Base-by-base conservation (phyloP, 768 basidiomycete genomes). In the Jaapia argillacea region DNA sequence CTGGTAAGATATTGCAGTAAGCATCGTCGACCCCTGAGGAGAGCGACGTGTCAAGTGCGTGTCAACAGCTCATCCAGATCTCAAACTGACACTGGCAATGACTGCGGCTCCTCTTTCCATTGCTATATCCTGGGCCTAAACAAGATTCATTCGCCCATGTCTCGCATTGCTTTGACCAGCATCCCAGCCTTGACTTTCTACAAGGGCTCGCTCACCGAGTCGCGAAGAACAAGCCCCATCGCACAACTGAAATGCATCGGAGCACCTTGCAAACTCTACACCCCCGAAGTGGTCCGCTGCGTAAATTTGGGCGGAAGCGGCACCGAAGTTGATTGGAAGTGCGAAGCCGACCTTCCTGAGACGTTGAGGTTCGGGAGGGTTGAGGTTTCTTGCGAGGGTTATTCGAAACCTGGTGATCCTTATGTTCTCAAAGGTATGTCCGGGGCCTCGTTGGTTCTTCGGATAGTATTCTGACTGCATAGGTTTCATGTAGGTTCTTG, bases 251-350 rank as follows among this genome's bases (percentile, higher is more conserved):
- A 69, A 22, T 97, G 93, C 62, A 55, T 77, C 24, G 93, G 93
- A 39, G 77, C 79, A 50, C 62, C 87, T 21, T 97, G 93, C 60
- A 68, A 66, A 28, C 55, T 75, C 20, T 94, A 79, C 61, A 74
- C 79, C 46, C 92, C 92, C 1, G 85, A 90, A 43, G 88, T 79
- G 20, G 81, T 97, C 25, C 79, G 86, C 51, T 97, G 93, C 62
- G 67, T 66, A 44, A 93, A 83, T 50, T 67, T 84, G 14, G 88
- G 92, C 28, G 85, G 85, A 3, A 62, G 65, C 46, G 90, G 85
- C 4, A 68, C 74, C 1, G 85, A 87, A 6, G 79, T 93, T 2
- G 90, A 94, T 54, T 97, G 93, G 93, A 88, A 91, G 84, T 96
- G 92, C 55, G 83, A 90, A 60, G 83, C 90, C 26, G 92, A 97